These are phyloP conservation scores for Exsudoporus frostii DNA, from an alignment of 768 basidiomycete genomes.

Conservation along the genomic window DNA sequence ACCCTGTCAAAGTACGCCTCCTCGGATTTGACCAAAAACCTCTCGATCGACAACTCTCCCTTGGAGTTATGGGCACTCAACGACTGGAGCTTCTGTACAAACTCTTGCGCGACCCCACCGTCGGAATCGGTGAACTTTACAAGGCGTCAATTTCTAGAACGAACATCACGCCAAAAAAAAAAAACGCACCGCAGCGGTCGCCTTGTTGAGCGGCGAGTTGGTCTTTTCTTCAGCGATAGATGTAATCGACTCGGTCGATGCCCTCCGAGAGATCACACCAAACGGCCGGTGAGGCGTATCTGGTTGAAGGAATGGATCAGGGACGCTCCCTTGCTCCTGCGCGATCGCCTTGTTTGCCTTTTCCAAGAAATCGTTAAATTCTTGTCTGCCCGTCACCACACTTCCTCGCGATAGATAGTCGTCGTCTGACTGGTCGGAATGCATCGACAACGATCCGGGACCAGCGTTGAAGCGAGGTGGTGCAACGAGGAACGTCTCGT, in stretches of 20 bases:
- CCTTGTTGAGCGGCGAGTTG: slow-evolving; percentile 90
- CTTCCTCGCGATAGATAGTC: slow-evolving; percentile 49
- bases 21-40: slow-evolving; percentile 86
- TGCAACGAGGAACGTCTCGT: slow-evolving; percentile 39
- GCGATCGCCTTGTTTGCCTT: slow-evolving; percentile 83
- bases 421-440: slow-evolving; percentile 59
- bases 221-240: slow-evolving; percentile 90
- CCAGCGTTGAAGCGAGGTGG: slow-evolving; percentile 32
- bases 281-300: slow-evolving; percentile 77
- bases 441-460: slow-evolving; percentile 21
- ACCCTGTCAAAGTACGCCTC: slow-evolving; percentile 91
- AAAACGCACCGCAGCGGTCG: slow-evolving; percentile 71
- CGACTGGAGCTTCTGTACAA: slow-evolving; percentile 77
- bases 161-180: not conserved
- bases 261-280: slow-evolving; percentile 72
- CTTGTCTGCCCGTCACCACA: slow-evolving; percentile 32
- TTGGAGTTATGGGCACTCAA: slow-evolving; percentile 87
- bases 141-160: not conserved
- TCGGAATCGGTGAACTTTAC: slow-evolving; percentile 87
- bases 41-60: slow-evolving; percentile 88
- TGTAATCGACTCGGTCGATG: slow-evolving; percentile 88
- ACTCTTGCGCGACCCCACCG: slow-evolving; percentile 86
- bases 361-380: slow-evolving; percentile 78
- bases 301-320: slow-evolving; percentile 74
- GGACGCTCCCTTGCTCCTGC: slow-evolving; percentile 69